phyloP scores from a whole-genome alignment of 148 eudicot genomes.

The Salicornia ramosissima region DNA sequence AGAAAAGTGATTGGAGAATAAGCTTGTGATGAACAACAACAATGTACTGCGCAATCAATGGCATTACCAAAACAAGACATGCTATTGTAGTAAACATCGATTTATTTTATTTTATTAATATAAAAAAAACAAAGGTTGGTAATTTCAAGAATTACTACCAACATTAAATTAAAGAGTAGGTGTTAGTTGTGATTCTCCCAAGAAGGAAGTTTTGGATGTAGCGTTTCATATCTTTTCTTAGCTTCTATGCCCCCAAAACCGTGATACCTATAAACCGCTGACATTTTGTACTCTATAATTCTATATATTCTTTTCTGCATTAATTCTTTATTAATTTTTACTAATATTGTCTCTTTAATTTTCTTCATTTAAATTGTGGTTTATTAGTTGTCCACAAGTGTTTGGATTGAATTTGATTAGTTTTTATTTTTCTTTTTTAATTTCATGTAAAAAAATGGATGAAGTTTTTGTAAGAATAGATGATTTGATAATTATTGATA shows the following conservation, averaged over 20 bases:
- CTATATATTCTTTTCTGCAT: background rate
- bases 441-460: background rate
- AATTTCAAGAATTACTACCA: slow-evolving; percentile 9
- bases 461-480: too few species aligned
- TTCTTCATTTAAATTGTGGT: background rate
- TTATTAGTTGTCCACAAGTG: slow-evolving; percentile 19
- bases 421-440: background rate
- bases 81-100: background rate
- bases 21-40: background rate
- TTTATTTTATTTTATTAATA: too few species aligned
- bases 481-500: too few species aligned
- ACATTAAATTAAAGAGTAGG: slow-evolving; percentile 2
- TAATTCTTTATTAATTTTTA: too few species aligned
- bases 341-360: background rate
- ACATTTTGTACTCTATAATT: background rate
- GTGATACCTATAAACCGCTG: background rate
- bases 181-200: slow-evolving; percentile 6
- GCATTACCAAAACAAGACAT: slow-evolving; percentile 18
- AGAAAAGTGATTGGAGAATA: background rate
- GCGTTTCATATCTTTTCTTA: slow-evolving; percentile 23
- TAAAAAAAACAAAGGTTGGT: slow-evolving; percentile 8
- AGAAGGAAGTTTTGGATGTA: slow-evolving; percentile 18
- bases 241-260: slow-evolving; percentile 9
- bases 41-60: background rate
- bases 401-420: slow-evolving; percentile 23